phyloP scores from a whole-genome alignment of 495 filamentous ascomycete species.

The Tuber indicum region DNA sequence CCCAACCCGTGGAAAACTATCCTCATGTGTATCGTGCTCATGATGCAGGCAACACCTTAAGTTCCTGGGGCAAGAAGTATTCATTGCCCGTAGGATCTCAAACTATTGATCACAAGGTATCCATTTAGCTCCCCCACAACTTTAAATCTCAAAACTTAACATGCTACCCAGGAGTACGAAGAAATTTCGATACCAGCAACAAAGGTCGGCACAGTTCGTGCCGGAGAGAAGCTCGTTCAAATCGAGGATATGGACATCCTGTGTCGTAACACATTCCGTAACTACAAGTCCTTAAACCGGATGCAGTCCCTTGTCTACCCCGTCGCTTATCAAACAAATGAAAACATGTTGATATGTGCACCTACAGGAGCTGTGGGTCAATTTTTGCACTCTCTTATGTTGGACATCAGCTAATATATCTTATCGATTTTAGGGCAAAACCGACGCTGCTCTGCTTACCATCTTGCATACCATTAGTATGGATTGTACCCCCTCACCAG shows the following conservation, averaged over 20 bases:
- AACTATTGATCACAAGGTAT: conserved; percentile 50
- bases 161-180: conserved; percentile 57
- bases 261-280: conserved; percentile 84
- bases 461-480: conserved; percentile 83
- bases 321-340: conserved; percentile 88
- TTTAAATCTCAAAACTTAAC: neutral
- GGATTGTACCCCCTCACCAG: conserved; percentile 70
- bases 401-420: neutral
- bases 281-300: conserved; percentile 85
- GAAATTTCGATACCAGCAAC: conserved; percentile 81
- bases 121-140: conserved; percentile 14
- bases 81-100: conserved; percentile 61
- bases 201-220: conserved; percentile 65
- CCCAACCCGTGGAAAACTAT: conserved; percentile 54
- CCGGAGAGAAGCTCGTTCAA: conserved; percentile 63
- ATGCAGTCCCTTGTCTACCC: conserved; percentile 98
- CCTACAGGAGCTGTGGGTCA: conserved; percentile 76
- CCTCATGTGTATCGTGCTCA: conserved; percentile 87
- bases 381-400: neutral
- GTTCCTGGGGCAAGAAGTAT: conserved; percentile 68
- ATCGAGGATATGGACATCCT: conserved; percentile 83
- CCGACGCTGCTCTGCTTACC: conserved; percentile 94
- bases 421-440: conserved; percentile 61
- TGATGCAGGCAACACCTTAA: conserved; percentile 74
- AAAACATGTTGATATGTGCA: conserved; percentile 98